Base-by-base conservation (phyloP, 352 stramenopile genomes). In the Globisporangium solare region DNA sequence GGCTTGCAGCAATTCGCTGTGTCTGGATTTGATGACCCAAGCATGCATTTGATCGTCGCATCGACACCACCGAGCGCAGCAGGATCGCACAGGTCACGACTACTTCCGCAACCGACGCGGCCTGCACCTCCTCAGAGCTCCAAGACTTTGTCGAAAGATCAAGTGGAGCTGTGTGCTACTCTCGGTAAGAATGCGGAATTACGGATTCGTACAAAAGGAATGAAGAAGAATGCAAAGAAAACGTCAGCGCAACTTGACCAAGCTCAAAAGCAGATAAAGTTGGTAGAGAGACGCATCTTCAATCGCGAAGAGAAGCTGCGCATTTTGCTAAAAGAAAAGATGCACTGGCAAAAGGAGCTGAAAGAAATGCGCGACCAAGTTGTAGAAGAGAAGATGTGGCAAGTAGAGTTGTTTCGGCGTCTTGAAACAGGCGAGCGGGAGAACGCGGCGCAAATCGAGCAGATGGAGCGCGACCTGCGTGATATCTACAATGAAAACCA, bases 351-450 rank as follows among this genome's bases (percentile, higher is more conserved):
- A 42, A 83, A 79, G 18, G 78, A 86, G 45, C 57, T 88, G 22
- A 83, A 87, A 47, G 70, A 76, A 17, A 66, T 76, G 41, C 67
- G 76, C 6, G 73, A 76, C 13, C 74, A 88, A 41, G 72, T 88
- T 0, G 70, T 85, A 20, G 78, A 88, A 49, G 76, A 87, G 49
- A 90, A 90, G 48, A 86, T 88, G 77, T 72, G 71, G 0, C 80
- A 88, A 39, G 76, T 88, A 7, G 78, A 85, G 41, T 51, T 88
- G 3, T 77, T 83, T 45, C 74, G 78, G 7, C 72, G 76, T 3
- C 66, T 88, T 7, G 76, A 90, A 54, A 64, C 65, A 0, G 64
- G 58, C 20, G 85, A 88, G 27, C 71, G 72, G 3, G 70, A 88
- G 27, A 64, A 67, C 41, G 54, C 54, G 1, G 63, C 58, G 6